Evolutionary conservation across 163 green algal genomes (phyloP), one percentile per base, ranked within the genome.

Genomic region (Picocystis sp.): DNA sequence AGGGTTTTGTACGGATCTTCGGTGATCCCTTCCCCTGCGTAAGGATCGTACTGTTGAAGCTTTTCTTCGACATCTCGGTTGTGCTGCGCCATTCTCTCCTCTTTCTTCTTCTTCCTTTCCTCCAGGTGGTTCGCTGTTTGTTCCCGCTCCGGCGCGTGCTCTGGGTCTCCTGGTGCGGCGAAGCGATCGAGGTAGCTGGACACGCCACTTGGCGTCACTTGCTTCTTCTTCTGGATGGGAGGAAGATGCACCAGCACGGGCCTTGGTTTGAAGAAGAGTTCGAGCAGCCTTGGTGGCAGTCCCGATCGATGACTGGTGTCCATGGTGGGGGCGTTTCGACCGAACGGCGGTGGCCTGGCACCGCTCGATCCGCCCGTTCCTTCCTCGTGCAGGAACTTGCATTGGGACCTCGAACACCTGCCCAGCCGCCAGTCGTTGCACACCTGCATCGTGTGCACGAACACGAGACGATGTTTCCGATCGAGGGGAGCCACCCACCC

Each of bases 1-100:
- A 94, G 72, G 5, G 84, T 94, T 54, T 90, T 89, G 72, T 81
- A 92, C 1, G 84, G 73, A 47, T 94, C 84, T 24, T 80, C 78
- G 22, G 51, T 51, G 15, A 23, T 21, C 15, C 33, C 51, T 19
- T 17, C 44, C 44, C 5, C 9, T 50, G 21, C 22, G 9, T 50
- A 23, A 12, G 44, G 44, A 50, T 33, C n/a, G 47, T 19, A 53
- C 15, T 24, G 47, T 34, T 33, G 24, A 6, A 53, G 17, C 6
- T 19, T 33, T 53, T 13, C 47, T n/a, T 19, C n/a, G 3, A 50
- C 8, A 12, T 42, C n/a, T 45, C 15, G 23, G 0, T 48, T 11
- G 55, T 47, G 12, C 11, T 15, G 17, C 3, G 15, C 13, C 50
- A 49, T 62, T 35, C 56, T 45, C 15, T 21, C 23, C 38, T 68